Evolutionary conservation across 257 asterid species (phyloP).

Genomic region (Jaltomata sinuosa): DNA sequence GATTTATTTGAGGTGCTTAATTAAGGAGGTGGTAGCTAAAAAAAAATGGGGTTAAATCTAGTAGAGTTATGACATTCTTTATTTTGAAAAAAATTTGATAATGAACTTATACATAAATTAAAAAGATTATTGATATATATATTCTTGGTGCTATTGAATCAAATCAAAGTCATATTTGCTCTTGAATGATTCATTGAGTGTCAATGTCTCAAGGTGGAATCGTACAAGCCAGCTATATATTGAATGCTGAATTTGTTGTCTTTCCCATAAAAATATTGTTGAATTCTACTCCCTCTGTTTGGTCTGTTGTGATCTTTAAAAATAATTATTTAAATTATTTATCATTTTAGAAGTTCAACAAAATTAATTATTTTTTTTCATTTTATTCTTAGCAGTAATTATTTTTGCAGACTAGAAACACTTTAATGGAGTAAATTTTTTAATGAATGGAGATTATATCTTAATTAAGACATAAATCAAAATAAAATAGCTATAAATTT

Average conservation of each 20-base stretch:
- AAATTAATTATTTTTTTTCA: no score
- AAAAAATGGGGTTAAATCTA: neutral
- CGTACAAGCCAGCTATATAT: neutral
- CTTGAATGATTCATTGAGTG: neutral
- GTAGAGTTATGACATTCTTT: neutral
- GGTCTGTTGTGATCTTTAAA: no score
- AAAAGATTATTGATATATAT: no score
- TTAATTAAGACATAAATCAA: no score
- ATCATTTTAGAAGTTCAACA: no score
- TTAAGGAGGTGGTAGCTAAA: neutral
- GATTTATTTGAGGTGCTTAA: neutral
- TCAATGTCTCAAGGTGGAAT: neutral
- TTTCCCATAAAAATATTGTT: neutral
- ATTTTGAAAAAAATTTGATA: neutral
- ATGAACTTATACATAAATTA: neutral
- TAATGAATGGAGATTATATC: no score
- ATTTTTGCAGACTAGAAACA: no score
- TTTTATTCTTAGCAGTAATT: no score
- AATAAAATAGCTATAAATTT: no score
- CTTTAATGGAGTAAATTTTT: no score
- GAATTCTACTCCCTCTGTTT: no score
- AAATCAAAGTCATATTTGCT: neutral
- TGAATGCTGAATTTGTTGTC: neutral
- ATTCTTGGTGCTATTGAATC: neutral
- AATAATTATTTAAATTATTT: no score